Conservation (phyloP, 2,329 filamentous ascomycete genomes). For the Alternaria sp. region DNA sequence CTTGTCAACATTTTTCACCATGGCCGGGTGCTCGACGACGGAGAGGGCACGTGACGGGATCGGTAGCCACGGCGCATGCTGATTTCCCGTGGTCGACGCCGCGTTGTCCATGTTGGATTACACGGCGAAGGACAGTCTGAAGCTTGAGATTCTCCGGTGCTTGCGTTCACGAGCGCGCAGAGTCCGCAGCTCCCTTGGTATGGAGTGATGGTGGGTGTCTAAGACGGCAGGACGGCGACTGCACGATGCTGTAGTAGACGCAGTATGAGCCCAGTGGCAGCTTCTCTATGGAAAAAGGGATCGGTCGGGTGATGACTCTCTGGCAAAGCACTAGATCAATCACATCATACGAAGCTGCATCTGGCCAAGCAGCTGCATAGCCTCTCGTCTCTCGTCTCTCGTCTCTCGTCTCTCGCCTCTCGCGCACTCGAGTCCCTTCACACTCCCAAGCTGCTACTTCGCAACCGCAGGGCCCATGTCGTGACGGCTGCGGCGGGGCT, state of each 20-base stretch:
- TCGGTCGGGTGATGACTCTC: conserved; percentile 11
- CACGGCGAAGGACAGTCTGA: neutral
- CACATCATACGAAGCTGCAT: conserved; percentile 5
- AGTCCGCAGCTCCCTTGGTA: neutral
- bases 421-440: neutral
- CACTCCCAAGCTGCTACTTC: neutral
- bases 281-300: conserved; percentile 18
- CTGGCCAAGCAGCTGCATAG: neutral
- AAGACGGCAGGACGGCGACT: neutral
- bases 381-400: neutral
- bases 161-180: neutral
- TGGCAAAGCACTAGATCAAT: conserved; percentile 10
- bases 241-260: neutral
- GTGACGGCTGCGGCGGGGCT: conserved; percentile 19
- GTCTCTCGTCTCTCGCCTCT: neutral
- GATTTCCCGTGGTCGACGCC: conserved; percentile 11
- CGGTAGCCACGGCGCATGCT: conserved; percentile 56
- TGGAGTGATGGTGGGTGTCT: too few species aligned
- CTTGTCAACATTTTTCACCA: conserved; percentile 70
- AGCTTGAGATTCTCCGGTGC: conserved; percentile 16
- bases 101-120: conserved; percentile 18
- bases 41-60: conserved; percentile 65
- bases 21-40: conserved; percentile 72
- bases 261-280: conserved; percentile 1
- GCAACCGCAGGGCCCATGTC: conserved; percentile 11